These are phyloP conservation scores for Boletus reticulatus DNA, from an alignment of 768 basidiomycete species.

Conservation along the genomic window DNA sequence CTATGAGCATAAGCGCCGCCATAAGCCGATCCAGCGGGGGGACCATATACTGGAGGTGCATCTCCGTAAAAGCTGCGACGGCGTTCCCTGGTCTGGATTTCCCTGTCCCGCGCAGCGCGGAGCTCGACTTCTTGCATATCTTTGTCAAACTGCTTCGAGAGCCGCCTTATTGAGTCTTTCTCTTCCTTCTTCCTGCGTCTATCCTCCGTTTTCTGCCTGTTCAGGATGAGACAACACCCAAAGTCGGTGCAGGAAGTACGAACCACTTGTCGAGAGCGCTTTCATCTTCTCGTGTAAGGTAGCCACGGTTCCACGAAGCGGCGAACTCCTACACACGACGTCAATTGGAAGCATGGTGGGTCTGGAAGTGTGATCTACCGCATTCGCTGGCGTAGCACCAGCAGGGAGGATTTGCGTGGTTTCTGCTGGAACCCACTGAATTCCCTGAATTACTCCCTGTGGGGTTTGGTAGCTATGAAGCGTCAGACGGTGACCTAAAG, in stretches of 20 bases:
- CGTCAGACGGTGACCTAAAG: slow-evolving; percentile 6
- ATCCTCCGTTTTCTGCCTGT: slow-evolving; percentile 49
- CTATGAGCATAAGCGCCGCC: slow-evolving; percentile 26
- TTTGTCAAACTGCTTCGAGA: slow-evolving; percentile 37
- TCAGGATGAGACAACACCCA: slow-evolving; percentile 12
- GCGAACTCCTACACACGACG: slow-evolving; percentile 48
- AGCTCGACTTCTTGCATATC: slow-evolving; percentile 54
- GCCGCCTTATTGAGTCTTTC: slow-evolving; percentile 38
- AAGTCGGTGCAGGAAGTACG: slow-evolving; percentile 1
- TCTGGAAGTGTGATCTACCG: slow-evolving; percentile 37
- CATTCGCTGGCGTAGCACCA: slow-evolving; percentile 58
- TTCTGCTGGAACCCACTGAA: slow-evolving; percentile 67
- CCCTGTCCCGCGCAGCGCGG: slow-evolving; percentile 55
- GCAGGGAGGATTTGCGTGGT: slow-evolving; percentile 57
- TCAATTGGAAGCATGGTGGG: slow-evolving; percentile 1
- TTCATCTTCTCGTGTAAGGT: slow-evolving; percentile 39
- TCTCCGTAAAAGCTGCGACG: slow-evolving; percentile 53
- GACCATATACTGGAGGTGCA: slow-evolving; percentile 27
- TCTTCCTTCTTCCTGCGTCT: slow-evolving; percentile 54
- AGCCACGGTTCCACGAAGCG: slow-evolving; percentile 51
- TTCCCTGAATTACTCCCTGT: slow-evolving; percentile 63
- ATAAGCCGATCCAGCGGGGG: slow-evolving; percentile 22
- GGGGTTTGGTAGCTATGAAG: slow-evolving; percentile 65
- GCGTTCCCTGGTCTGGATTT: slow-evolving; percentile 48
- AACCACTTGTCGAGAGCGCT: slow-evolving; percentile 48